A percentile compares a stretch with the other conserved stretches of the same genome.
These are phyloP conservation scores for Pseudoscleropodium purum DNA, from an alignment of 225 moss, liverwort and hornwort species.

Conservation along the genomic window DNA sequence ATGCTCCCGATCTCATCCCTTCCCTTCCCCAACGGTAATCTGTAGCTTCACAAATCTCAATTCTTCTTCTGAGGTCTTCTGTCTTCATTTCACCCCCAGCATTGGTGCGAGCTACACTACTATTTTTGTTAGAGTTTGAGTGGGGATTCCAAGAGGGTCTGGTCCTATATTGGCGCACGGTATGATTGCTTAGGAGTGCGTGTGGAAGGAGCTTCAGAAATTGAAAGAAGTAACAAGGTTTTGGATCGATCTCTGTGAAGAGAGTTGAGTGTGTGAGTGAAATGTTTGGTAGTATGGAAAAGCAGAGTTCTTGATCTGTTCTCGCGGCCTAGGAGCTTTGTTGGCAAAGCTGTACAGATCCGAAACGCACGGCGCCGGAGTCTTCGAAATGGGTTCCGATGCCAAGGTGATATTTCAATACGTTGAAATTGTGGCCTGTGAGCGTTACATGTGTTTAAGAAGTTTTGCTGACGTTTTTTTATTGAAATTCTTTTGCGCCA, in stretches of 20 bases:
- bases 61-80: background rate
- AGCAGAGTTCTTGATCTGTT: background rate
- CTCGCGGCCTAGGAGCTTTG: background rate
- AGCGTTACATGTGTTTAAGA: background rate
- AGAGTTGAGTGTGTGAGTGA: background rate
- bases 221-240: background rate
- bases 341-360: background rate
- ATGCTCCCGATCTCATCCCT: background rate
- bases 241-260: background rate
- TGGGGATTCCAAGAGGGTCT: too few relatives aligned
- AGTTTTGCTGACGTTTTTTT: background rate
- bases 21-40: background rate
- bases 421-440: background rate
- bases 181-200: background rate
- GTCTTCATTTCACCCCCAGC: too few relatives aligned
- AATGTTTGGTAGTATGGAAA: background rate
- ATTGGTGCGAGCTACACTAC: background rate
- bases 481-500: background rate
- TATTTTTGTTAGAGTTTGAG: fast-evolving
- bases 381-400: conserved; percentile 8
- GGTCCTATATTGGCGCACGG: too few relatives aligned
- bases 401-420: background rate
- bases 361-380: background rate
- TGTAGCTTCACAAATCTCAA: background rate
- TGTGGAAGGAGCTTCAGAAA: too few relatives aligned